phyloP scores from a whole-genome alignment of 306 rosid species.

The Potentilla sterilis region DNA sequence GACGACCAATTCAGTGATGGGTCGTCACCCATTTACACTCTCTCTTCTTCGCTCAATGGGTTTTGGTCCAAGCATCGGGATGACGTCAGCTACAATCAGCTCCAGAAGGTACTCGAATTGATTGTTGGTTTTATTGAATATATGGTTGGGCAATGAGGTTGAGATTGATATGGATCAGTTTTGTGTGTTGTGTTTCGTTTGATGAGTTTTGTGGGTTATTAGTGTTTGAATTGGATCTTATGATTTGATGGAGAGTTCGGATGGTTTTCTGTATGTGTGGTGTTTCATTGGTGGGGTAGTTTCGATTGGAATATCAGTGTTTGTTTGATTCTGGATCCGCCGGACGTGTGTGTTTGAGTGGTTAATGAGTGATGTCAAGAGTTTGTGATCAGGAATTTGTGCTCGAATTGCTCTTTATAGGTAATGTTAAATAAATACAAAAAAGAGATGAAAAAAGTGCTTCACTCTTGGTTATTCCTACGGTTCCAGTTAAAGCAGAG shows the following conservation, averaged over 20 bases:
- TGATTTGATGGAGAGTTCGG: background rate
- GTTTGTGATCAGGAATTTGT: background rate
- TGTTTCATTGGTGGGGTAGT: conserved; percentile 18
- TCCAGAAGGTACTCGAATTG: conserved; percentile 69
- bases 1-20: conserved; percentile 68
- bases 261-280: conserved; percentile 20
- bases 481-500: background rate
- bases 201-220: conserved; percentile 19
- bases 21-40: conserved; percentile 48
- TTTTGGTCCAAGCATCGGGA: conserved; percentile 86
- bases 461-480: background rate
- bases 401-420: background rate
- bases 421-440: background rate
- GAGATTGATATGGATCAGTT: conserved; percentile 33
- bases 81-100: conserved; percentile 75
- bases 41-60: conserved; percentile 51
- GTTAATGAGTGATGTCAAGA: conserved; percentile 8
- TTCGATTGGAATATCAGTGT: conserved; percentile 27
- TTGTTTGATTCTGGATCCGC: conserved; percentile 29
- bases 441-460: background rate
- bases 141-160: conserved; percentile 13
- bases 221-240: conserved; percentile 52
- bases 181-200: conserved; percentile 22
- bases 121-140: background rate
- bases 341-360: conserved; percentile 5